A percentile compares a stretch with the other conserved stretches of the same genome.
Evolutionary conservation across 2,329 filamentous ascomycete species (phyloP).

Genomic region (Lojkania enalia): DNA sequence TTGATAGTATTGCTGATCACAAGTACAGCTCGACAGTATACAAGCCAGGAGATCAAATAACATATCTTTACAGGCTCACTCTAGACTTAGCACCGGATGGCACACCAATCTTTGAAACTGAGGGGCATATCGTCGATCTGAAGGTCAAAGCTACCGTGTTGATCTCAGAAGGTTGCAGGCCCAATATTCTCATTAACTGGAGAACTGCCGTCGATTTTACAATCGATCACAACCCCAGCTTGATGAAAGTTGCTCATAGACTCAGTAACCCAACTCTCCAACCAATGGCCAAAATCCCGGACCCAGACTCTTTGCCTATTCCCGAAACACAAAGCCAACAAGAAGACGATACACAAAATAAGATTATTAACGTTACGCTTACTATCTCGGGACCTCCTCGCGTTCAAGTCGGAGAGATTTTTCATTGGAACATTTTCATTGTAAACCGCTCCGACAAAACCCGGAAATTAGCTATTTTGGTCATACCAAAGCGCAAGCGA

Average conservation of each 20-base stretch:
- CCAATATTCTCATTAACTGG: constrained; percentile 68
- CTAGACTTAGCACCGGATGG: constrained; percentile 48
- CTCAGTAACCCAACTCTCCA: constrained; percentile 28
- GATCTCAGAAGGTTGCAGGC: constrained; percentile 60
- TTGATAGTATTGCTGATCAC: constrained; percentile 53
- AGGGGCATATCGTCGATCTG: constrained; percentile 56
- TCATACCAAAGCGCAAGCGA: constrained; percentile 66
- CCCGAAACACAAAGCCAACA: constrained; percentile 25
- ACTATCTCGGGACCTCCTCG: constrained; percentile 68
- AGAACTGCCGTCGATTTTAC: constrained; percentile 71
- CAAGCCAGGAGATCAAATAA: constrained; percentile 73
- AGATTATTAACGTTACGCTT: constrained; percentile 71
- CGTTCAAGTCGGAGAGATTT: constrained; percentile 66
- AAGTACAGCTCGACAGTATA: constrained; percentile 62
- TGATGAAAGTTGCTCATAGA: constrained; percentile 35
- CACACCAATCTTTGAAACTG: constrained; percentile 50
- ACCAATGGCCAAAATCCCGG: constrained; percentile 17
- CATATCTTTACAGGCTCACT: constrained; percentile 70
- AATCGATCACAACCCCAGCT: constrained; percentile 46
- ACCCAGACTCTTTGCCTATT: constrained; percentile 34
- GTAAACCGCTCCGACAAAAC: constrained; percentile 68
- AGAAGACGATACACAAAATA: constrained; percentile 31
- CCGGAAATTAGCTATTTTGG: constrained; percentile 71
- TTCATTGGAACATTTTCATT: constrained; percentile 74
- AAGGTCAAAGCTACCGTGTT: constrained; percentile 64